A percentile compares a stretch with the other conserved stretches of the same genome.
Evolutionary conservation across 371 early-diverging fungal species (phyloP).

Genomic region (Zancudomyces culisetae): DNA sequence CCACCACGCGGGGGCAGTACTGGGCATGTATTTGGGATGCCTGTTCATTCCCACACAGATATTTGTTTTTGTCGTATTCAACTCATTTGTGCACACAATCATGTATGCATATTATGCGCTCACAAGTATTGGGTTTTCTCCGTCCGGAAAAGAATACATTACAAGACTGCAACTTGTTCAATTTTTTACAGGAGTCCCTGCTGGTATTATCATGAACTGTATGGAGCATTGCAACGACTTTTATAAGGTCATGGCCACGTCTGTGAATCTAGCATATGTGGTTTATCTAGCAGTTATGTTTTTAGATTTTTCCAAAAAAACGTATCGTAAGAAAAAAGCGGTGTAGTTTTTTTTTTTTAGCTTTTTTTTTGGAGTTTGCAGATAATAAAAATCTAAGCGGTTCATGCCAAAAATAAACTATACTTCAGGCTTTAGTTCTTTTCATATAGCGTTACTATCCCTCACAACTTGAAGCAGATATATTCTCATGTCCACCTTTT

Average conservation of each 20-base stretch:
- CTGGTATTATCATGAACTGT: slow-evolving; percentile 33
- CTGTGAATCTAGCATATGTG: slow-evolving; percentile 51
- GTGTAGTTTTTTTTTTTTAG: too few relatives aligned
- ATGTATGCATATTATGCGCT: slow-evolving; percentile 78
- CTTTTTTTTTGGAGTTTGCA: too few relatives aligned
- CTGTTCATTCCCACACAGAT: slow-evolving; percentile 52
- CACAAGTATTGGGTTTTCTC: slow-evolving; percentile 52
- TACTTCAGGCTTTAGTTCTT: too few relatives aligned
- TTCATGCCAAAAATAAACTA: too few relatives aligned
- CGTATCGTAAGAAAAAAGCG: slow-evolving; percentile 26
- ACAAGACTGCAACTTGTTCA: slow-evolving; percentile 75
- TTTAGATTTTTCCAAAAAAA: slow-evolving; percentile 48
- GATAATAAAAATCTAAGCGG: too few relatives aligned
- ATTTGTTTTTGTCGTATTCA: slow-evolving; percentile 72
- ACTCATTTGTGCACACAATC: slow-evolving; percentile 75
- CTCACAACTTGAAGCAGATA: too few relatives aligned
- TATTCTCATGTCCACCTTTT: too few relatives aligned
- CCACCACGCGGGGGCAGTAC: slow-evolving; percentile 80
- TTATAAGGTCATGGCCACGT: slow-evolving; percentile 42
- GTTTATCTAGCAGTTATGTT: slow-evolving; percentile 61
- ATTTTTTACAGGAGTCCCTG: slow-evolving; percentile 56
- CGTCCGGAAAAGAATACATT: slow-evolving; percentile 64
- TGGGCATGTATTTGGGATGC: slow-evolving; percentile 58
- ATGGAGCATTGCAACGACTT: slow-evolving; percentile 44
- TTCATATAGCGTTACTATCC: too few relatives aligned